A percentile compares a stretch with the other conserved stretches of the same genome.
These are phyloP conservation scores for Tylopilus sp. DNA, from an alignment of 1,284 basidiomycete species.

Conservation along the genomic window DNA sequence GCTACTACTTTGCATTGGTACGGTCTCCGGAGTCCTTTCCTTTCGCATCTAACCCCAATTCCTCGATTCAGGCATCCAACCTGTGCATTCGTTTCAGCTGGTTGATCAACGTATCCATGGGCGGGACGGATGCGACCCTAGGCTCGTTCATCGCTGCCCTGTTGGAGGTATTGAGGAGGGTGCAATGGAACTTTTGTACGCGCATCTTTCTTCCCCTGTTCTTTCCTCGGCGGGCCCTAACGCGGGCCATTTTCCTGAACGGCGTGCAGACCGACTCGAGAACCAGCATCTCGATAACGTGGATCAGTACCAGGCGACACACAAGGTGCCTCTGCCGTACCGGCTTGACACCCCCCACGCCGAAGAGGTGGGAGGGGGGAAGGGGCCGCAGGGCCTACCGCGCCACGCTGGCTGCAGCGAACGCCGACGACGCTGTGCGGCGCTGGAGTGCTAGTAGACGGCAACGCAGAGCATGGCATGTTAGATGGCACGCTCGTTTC, in stretches of 20 bases:
- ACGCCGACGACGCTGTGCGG: no score
- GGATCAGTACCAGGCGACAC: slow-evolving; percentile 58
- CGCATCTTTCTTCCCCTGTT: no score
- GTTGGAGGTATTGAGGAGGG: slow-evolving; percentile 77
- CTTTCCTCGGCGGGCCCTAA: no score
- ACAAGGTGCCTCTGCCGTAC: slow-evolving; percentile 76
- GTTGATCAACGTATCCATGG: slow-evolving; percentile 70
- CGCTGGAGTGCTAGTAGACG: no score
- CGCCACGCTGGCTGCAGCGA: no score
- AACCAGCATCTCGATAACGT: slow-evolving; percentile 85
- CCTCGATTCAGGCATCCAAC: slow-evolving; percentile 56
- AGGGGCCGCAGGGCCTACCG: no score
- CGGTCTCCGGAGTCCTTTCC: slow-evolving; percentile 16
- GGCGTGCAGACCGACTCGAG: slow-evolving; percentile 73
- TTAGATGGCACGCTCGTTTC: no score
- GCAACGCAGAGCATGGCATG: no score
- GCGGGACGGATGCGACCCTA: slow-evolving; percentile 48
- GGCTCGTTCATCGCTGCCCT: slow-evolving; percentile 69
- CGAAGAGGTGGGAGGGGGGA: no score
- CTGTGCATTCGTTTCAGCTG: slow-evolving; percentile 77
- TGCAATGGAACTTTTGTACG: slow-evolving; percentile 92
- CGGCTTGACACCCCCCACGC: slow-evolving; percentile 40
- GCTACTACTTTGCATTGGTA: slow-evolving; percentile 75
- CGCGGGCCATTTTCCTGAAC: no score
- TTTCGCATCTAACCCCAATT: background rate